Evolutionary conservation across 2,329 filamentous ascomycete species (phyloP), one percentile per base, ranked within the genome.

Genomic region (Furcasterigmium sp.): DNA sequence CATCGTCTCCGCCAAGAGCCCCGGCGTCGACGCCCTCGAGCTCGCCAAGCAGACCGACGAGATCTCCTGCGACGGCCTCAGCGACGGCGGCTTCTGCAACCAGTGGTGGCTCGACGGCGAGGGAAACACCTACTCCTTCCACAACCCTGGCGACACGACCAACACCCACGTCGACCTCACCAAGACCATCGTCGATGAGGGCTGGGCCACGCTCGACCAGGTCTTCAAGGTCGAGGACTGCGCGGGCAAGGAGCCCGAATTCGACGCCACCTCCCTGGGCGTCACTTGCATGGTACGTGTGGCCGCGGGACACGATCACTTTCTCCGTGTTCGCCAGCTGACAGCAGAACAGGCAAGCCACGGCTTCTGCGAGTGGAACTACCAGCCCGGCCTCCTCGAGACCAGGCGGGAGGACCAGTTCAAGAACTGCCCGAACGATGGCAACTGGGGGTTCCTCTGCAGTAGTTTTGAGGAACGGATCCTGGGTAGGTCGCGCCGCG

Each of bases 171-270:
- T 54, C 18, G 49, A 52, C 15, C 46, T 53, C 8, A 42, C 50
- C 0, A 46, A 48, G 14, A 44, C 42, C 9, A 55, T 56, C 9
- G 42, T 53, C 9, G 46, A 51, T 17, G 51, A 54, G 26, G 47
- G 49, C 30, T 56, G 54, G 54, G 54, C 54, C 1, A 53, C 52
- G 4, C 38, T 54, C 14, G 47, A 50, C 17, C 45, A 55, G 25
- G 42, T 56, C 19, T 56, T 55, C 44, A 48, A 51, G 35, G 45
- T 56, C 7, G 53, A 54, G 37, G 45, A 54, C 38, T 56, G 54
- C 39, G 28, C 44, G 8, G 52, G 53, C 28, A 49, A 49, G 11
- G 44, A 49, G 9, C 51, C 52, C 3, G 44, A 42, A 7, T 56
- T 56, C 40, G 53, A 55, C 21, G 20, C 46, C 3, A 37, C 46